phyloP scores from a whole-genome alignment of 2,329 filamentous ascomycete genomes.

The Shiraia bambusicola region DNA sequence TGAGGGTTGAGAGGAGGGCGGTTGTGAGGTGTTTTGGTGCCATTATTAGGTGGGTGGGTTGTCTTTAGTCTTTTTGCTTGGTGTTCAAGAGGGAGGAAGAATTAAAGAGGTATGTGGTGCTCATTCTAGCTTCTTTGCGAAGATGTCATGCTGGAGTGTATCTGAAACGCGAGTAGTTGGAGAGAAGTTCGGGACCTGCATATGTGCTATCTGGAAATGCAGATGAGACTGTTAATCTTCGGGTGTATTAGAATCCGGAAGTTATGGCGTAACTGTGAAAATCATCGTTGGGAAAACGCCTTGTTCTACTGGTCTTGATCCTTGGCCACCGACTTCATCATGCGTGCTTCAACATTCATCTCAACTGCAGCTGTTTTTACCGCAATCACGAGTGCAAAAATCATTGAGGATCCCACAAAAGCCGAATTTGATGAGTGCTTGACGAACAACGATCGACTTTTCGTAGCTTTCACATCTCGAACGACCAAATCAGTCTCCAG shows the following conservation, averaged over 20 bases:
- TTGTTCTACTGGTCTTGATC: background rate
- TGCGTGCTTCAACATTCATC: conserved; percentile 7
- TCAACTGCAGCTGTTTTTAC: background rate
- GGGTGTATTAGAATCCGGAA: background rate
- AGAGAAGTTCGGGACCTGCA: conserved; percentile 10
- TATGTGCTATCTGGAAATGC: conserved; percentile 15
- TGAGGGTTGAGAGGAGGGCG: conserved; percentile 4
- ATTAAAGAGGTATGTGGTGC: background rate
- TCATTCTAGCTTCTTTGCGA: conserved; percentile 2
- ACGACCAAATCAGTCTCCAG: conserved; percentile 7
- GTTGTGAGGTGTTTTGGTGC: no score
- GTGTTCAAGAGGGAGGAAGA: conserved; percentile 1
- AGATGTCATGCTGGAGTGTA: conserved; percentile 3
- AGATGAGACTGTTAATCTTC: background rate
- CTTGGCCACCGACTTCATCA: background rate
- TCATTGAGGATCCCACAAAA: conserved; percentile 7
- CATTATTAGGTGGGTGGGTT: conserved; percentile 4
- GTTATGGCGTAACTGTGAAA: background rate
- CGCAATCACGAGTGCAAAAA: background rate
- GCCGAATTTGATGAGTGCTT: conserved; percentile 8
- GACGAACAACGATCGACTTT: conserved; percentile 5
- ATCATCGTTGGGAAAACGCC: background rate
- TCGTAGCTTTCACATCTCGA: conserved; percentile 21
- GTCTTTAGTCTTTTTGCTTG: conserved; percentile 2
- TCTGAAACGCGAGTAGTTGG: conserved; percentile 19